Conservation (phyloP, 441 rosid species). For the Mallotus japonicus region DNA sequence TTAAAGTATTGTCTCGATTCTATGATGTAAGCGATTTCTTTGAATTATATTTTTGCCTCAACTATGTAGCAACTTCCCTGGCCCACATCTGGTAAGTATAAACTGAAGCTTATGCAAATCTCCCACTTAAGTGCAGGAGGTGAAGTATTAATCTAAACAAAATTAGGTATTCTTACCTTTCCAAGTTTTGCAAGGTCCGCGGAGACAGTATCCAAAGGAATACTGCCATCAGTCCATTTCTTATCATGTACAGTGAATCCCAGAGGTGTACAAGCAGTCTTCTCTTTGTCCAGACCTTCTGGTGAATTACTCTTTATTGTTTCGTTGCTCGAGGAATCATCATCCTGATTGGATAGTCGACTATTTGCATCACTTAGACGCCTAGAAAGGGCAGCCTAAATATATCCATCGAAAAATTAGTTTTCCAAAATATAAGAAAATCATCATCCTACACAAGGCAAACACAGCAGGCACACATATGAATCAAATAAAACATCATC, state of each 20-base stretch:
- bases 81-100: neutral
- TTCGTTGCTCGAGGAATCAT: slow-evolving; percentile 43
- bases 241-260: slow-evolving; percentile 69
- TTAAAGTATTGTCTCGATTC: neutral
- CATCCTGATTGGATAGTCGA: slow-evolving; percentile 37
- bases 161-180: slow-evolving; percentile 42
- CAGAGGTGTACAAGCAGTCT: slow-evolving; percentile 33
- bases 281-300: slow-evolving; percentile 35
- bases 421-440: neutral
- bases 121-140: neutral
- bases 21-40: no score
- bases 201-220: slow-evolving; percentile 53
- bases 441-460: neutral
- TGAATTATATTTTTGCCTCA: neutral
- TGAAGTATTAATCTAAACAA: neutral
- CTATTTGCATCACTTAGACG: slow-evolving; percentile 70
- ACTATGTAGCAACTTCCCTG: no score
- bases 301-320: slow-evolving; percentile 48
- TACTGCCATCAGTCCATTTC: slow-evolving; percentile 92
- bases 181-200: slow-evolving; percentile 61
- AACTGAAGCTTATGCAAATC: neutral
- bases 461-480: neutral
- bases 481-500: neutral
- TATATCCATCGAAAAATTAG: slow-evolving; percentile 7
- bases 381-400: slow-evolving; percentile 80